Base-by-base conservation (phyloP, 805 yeast species). In the Yarrowia osloensis region DNA sequence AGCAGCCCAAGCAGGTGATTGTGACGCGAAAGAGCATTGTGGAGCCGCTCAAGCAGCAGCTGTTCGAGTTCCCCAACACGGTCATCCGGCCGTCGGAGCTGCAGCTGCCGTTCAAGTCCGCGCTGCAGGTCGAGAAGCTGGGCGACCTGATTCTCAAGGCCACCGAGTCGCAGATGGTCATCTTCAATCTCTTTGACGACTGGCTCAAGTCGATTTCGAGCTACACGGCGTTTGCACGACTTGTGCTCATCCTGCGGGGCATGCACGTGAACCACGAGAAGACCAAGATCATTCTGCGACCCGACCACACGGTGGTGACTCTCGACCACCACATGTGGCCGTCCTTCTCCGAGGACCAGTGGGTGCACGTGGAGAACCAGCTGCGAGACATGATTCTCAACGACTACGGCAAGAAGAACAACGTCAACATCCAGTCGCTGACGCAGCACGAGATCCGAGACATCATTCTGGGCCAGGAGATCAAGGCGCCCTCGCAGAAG, bases 391-490 rank as follows among this genome's bases (percentile, higher is more conserved):
- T 95, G 76, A 91, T 95, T 68, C 80, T 95, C 70, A 82, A 84
- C 67, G 97, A 93, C 73, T 95, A 91, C 74, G 90, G 95, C 24
- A 86, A 86, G 77, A 88, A 90, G 76, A 88, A 91, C 77, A 89
- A 89, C 70, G 94, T 95, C 54, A 91, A 91, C 73, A 86, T 92
- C 57, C 88, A 90, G 57, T 85, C 97, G 0, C 81, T 95, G 70
- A 95, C 99, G 0, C 97, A 93, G 77, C 86, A 91, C 21, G 99
- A 95, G 78, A 90, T 95, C 31, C 85, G 98, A 67, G 99, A 95
- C 77, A 82, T 95, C 73, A 94, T 95, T 66, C 81, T 95, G 65
- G 99, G 99, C 21, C 98, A 94, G 79, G 96, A 91, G 72, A 88
- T 95, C 67, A 85, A 86, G 72, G 96, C 96, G 0, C 97, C 98